Evolutionary conservation across 345 rosid genomes (phyloP).

Genomic region (Citrus hindsii): DNA sequence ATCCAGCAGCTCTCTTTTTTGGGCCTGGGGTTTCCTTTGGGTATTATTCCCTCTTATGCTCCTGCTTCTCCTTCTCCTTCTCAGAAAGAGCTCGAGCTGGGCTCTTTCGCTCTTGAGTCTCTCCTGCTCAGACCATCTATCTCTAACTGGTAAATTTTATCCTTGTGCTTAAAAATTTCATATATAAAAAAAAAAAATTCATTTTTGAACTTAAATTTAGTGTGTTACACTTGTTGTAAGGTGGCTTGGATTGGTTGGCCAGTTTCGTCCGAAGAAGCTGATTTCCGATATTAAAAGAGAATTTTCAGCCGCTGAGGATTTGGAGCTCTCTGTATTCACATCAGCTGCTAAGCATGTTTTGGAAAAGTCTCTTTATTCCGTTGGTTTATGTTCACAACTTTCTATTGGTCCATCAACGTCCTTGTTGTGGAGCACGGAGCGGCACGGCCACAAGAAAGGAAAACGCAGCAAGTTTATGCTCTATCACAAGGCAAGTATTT

Average conservation of each 20-base stretch:
- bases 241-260: conserved; percentile 80
- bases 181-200: too few relatives aligned
- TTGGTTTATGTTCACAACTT: conserved; percentile 61
- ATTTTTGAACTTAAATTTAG: too few relatives aligned
- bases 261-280: conserved; percentile 74
- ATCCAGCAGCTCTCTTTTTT: conserved; percentile 84
- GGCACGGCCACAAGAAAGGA: conserved; percentile 51
- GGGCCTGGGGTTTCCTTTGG: conserved; percentile 69
- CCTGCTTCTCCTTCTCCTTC: conserved; percentile 45
- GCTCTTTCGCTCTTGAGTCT: conserved; percentile 71
- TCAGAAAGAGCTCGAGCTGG: conserved; percentile 48
- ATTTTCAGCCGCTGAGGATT: conserved; percentile 42
- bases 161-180: neutral
- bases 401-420: conserved; percentile 47
- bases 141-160: conserved; percentile 46
- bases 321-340: conserved; percentile 44
- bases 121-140: conserved; percentile 53
- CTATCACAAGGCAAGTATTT: conserved; percentile 56
- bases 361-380: conserved; percentile 69
- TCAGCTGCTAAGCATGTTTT: conserved; percentile 60
- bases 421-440: conserved; percentile 48
- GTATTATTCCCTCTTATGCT: conserved; percentile 66
- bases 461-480: conserved; percentile 60
- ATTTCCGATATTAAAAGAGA: conserved; percentile 56
- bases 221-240: conserved; percentile 20